phyloP scores from a whole-genome alignment of 2,329 filamentous ascomycete species.

The Fusarium paranaense region DNA sequence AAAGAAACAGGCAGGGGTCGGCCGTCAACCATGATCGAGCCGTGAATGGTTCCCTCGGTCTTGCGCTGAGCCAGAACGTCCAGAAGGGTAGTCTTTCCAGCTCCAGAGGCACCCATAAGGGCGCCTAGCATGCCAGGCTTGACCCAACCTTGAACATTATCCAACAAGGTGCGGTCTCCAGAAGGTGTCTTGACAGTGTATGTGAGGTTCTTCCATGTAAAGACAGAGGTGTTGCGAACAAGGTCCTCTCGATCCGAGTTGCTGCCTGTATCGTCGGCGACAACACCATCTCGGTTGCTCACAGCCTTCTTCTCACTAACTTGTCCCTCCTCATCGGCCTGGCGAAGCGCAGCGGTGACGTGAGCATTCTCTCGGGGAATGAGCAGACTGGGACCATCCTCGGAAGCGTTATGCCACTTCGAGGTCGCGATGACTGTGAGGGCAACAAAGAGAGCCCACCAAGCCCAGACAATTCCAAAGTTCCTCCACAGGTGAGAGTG shows the following conservation, averaged over 20 bases:
- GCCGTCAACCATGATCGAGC: conserved; percentile 82
- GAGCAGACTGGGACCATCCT: conserved; percentile 65
- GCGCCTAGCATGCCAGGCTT: conserved; percentile 83
- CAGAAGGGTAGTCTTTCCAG: conserved; percentile 87
- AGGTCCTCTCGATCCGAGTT: conserved; percentile 52
- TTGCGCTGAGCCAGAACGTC: conserved; percentile 85
- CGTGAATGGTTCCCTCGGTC: conserved; percentile 80
- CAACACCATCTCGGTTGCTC: conserved; percentile 16
- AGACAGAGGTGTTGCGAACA: conserved; percentile 73
- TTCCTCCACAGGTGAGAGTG: conserved; percentile 68
- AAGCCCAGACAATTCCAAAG: conserved; percentile 72
- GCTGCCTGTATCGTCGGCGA: conserved; percentile 19
- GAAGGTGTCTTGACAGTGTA: conserved; percentile 74
- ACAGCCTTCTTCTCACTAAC: conserved; percentile 29
- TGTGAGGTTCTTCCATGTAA: conserved; percentile 79
- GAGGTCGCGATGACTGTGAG: conserved; percentile 69
- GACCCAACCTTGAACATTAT: conserved; percentile 86
- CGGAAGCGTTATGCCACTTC: conserved; percentile 65
- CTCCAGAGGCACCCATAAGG: conserved; percentile 84
- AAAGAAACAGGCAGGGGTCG: conserved; percentile 77
- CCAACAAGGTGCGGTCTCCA: conserved; percentile 76
- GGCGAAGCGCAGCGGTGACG: conserved; percentile 44
- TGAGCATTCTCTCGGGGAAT: conserved; percentile 71
- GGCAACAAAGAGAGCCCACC: conserved; percentile 69
- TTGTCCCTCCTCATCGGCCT: conserved; percentile 63